Conservation (phyloP, 2,329 filamentous ascomycete species). For the Botrytis hyacinthi region DNA sequence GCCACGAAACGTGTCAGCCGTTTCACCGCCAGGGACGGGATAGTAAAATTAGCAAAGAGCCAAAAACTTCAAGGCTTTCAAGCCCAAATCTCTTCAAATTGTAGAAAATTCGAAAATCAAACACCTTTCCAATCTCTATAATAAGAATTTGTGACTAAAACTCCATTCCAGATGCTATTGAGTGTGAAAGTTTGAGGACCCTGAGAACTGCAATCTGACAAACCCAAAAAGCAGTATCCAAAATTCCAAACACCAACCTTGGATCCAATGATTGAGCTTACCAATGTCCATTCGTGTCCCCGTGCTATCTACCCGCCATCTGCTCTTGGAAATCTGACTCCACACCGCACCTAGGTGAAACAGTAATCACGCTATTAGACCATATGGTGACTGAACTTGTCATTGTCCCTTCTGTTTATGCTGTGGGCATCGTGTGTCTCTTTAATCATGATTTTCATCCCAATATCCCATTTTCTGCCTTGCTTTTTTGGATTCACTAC, state of each 20-base stretch:
- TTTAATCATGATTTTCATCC: no score
- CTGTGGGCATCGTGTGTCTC: no score
- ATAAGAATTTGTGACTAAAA: neutral
- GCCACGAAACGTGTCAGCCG: no score
- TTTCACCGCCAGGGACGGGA: no score
- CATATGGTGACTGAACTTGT: no score
- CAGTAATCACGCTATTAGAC: neutral
- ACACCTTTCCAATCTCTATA: fast-evolving
- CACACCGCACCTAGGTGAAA: neutral
- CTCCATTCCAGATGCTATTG: neutral
- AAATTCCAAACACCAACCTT: neutral
- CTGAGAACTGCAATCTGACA: neutral
- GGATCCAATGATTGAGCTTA: neutral
- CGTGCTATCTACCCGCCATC: fast-evolving
- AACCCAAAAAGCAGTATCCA: neutral
- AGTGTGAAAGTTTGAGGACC: neutral
- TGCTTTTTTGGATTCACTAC: no score
- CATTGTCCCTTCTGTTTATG: no score
- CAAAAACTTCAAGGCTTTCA: neutral
- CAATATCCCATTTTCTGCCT: no score
- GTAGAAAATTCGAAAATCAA: no score
- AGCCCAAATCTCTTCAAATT: fast-evolving
- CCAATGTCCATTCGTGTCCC: neutral
- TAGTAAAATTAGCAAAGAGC: neutral
- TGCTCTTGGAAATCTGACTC: fast-evolving